These are phyloP conservation scores for Mucor velutinosus DNA, from an alignment of 371 early-diverging fungal genomes.

Conservation along the genomic window DNA sequence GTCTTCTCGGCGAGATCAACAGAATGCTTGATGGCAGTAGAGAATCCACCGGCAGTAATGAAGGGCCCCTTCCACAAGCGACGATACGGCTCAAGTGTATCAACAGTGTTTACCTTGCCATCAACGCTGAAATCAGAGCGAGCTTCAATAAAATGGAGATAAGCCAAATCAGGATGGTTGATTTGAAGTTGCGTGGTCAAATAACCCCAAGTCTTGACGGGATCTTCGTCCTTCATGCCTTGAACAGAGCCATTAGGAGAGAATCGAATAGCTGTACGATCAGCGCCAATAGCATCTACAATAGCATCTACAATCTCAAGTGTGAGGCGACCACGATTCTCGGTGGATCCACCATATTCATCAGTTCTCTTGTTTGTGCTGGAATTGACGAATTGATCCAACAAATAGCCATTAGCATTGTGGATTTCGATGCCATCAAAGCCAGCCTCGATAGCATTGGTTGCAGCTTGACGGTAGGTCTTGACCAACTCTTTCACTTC, in stretches of 20 bases:
- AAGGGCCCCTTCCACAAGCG: constrained; percentile 29
- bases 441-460: constrained; percentile 48
- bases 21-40: constrained; percentile 15
- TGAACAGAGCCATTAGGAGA: constrained; percentile 17
- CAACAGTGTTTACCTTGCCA: constrained; percentile 4
- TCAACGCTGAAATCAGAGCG: constrained; percentile 6
- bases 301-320: constrained; percentile 61
- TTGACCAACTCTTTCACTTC: constrained; percentile 63
- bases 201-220: constrained; percentile 25
- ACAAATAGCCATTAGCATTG: constrained; percentile 69
- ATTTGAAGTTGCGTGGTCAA: constrained; percentile 15
- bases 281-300: constrained; percentile 36
- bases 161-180: constrained; percentile 17
- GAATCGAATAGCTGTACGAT: constrained; percentile 29
- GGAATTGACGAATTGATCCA: constrained; percentile 59
- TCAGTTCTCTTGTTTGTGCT: constrained; percentile 57
- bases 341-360: constrained; percentile 74
- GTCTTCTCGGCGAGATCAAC: constrained; percentile 15
- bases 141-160: constrained; percentile 28
- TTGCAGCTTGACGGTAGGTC: constrained; percentile 63
- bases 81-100: constrained; percentile 22
- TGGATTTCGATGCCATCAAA: constrained; percentile 79
- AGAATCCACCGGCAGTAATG: constrained; percentile 20
- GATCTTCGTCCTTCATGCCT: constrained; percentile 24
- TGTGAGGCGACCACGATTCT: constrained; percentile 71